phyloP scores from a whole-genome alignment of 2,329 filamentous ascomycete species.

The Colletotrichum phormii region DNA sequence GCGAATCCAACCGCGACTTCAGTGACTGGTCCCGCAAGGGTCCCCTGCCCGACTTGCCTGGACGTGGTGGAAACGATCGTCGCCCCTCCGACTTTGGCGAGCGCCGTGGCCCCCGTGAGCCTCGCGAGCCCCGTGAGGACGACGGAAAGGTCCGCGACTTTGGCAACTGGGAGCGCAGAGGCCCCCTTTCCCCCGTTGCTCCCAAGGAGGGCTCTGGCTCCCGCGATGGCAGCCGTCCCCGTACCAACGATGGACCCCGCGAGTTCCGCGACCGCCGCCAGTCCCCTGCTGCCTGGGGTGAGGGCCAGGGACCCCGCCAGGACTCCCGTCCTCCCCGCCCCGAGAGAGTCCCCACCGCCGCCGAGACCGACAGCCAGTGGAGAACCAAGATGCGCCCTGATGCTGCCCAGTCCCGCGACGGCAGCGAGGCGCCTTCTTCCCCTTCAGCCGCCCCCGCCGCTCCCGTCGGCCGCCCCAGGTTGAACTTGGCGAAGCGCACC shows the following conservation, averaged over 20 bases:
- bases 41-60: conserved; percentile 80
- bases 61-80: conserved; percentile 57
- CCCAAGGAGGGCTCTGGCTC: conserved; percentile 60
- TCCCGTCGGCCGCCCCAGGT: conserved; percentile 75
- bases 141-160: conserved; percentile 86
- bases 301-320: conserved; percentile 68
- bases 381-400: conserved; percentile 92
- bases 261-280: conserved; percentile 71
- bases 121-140: conserved; percentile 71
- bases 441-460: conserved; percentile 67
- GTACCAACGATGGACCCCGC: conserved; percentile 68
- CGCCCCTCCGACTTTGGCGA: conserved; percentile 64
- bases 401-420: conserved; percentile 74
- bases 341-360: conserved; percentile 83
- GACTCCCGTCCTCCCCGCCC: conserved; percentile 74
- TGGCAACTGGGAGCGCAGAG: conserved; percentile 93
- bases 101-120: conserved; percentile 55
- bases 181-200: conserved; percentile 81
- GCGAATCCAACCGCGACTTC: conserved; percentile 81
- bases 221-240: conserved; percentile 66
- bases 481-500: conserved; percentile 92
- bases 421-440: conserved; percentile 81
- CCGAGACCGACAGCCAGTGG: conserved; percentile 95
- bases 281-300: conserved; percentile 83
- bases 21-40: conserved; percentile 94